These are phyloP conservation scores for Botryotinia globosa DNA, from an alignment of 2,329 filamentous ascomycete species.

Conservation along the genomic window DNA sequence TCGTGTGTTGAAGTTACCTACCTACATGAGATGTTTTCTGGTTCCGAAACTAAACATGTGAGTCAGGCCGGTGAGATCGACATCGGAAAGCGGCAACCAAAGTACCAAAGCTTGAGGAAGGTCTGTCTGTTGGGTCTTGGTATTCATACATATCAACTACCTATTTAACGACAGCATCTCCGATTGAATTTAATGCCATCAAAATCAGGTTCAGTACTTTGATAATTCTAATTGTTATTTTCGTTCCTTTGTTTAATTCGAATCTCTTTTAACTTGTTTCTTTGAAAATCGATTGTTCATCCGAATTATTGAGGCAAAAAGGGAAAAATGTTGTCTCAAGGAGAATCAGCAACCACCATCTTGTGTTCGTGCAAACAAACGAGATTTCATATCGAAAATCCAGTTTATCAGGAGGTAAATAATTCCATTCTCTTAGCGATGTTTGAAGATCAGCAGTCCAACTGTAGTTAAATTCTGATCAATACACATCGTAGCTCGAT, in stretches of 20 bases:
- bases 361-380: slow-evolving; percentile 38
- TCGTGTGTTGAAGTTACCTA: background rate
- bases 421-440: too few species aligned
- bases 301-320: background rate
- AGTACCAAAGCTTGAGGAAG: background rate
- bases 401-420: slow-evolving; percentile 36
- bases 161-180: background rate
- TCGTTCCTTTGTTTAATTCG: background rate
- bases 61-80: background rate
- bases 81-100: background rate
- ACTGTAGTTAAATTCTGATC: background rate
- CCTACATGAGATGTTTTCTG: background rate
- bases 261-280: background rate
- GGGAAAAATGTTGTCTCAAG: slow-evolving; percentile 16
- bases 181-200: background rate
- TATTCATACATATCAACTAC: background rate
- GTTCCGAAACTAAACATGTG: background rate
- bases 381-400: slow-evolving; percentile 37
- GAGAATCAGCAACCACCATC: slow-evolving; percentile 34
- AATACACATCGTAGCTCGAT: slow-evolving; percentile 51
- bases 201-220: background rate
- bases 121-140: background rate
- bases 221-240: background rate
- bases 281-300: background rate
- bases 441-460: background rate